Evolutionary conservation across 805 yeast genomes (phyloP), one percentile per base, ranked within the genome.

Genomic region (Saccharomycopsis javanensis): DNA sequence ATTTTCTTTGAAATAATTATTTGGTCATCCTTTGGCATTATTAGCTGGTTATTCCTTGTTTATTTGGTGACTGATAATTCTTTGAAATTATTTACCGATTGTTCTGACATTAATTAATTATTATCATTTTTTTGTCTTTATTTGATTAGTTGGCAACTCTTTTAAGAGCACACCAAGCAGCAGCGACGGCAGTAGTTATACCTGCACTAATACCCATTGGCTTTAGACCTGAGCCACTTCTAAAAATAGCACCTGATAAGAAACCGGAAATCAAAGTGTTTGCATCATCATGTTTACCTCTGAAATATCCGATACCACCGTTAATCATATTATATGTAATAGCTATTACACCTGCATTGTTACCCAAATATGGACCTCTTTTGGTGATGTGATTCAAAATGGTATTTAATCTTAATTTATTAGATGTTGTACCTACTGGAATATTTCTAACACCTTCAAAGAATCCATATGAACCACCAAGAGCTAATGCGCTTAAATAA

Each of bases 351-450:
- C 97, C 99, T 15, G 96, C 96, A 55, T 86, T 83, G 75, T 94
- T 94, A 65, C 98, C 99, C 68, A 92, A 73, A 71, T 82, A 92
- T 23, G 99, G 99, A 60, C 99, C 99, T 71, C 96, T 83, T 68
- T 89, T 86, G 45, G 99, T 94, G 66, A 94, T 79, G 68, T 88
- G 88, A 77, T 94, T 94, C 66, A 94, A 80, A 50, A 94, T 77
- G 8, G 97, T 90, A 76, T 94, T 94, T 62, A 91, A 77, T 70
- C 88, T 84, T 69, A 94, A 78, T 70, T 86, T 88, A 56, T 87
- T 82, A 15, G 58, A 53, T 11, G 96, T 82, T 33, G 91, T 82
- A 60, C 80, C 77, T 50, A 83, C 79, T 46, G 95, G 94, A 56
- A 94, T 77, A 69, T 82, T 82, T 61, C 79, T 78, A 57, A 94